Conservation (phyloP, 495 filamentous ascomycete genomes). For the Penicillium samsonianum region DNA sequence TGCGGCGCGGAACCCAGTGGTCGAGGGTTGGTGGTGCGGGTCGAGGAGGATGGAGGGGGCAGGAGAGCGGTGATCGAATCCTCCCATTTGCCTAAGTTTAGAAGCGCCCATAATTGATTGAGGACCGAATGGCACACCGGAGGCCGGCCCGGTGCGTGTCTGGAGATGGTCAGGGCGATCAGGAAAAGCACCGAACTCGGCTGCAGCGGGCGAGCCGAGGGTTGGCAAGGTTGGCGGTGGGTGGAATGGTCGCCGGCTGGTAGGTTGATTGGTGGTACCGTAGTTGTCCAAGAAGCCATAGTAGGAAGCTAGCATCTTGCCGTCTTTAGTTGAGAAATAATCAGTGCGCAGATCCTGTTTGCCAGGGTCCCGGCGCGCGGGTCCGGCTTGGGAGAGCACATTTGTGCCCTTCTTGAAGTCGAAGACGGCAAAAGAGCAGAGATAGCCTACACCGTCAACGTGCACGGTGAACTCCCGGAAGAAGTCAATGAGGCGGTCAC, state of each 20-base stretch:
- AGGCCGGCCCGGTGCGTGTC: conserved; percentile 29
- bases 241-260: conserved; percentile 58
- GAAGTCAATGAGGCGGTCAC: conserved; percentile 93
- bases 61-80: conserved; percentile 40
- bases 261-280: conserved; percentile 63
- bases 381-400: conserved; percentile 47
- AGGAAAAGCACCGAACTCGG: conserved; percentile 48
- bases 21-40: conserved; percentile 79
- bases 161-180: conserved; percentile 50
- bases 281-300: conserved; percentile 93
- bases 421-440: conserved; percentile 97
- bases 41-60: conserved; percentile 74
- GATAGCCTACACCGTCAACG: conserved; percentile 92
- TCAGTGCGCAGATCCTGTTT: conserved; percentile 74
- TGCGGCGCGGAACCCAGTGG: conserved; percentile 49
- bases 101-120: conserved; percentile 34
- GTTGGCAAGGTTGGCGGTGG: conserved; percentile 78
- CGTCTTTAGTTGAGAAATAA: conserved; percentile 91
- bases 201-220: conserved; percentile 61
- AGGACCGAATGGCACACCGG: conserved; percentile 29
- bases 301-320: conserved; percentile 95
- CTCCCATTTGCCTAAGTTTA: conserved; percentile 30
- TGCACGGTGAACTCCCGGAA: conserved; percentile 97
- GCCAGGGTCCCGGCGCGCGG: conserved; percentile 28
- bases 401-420: conserved; percentile 86